Conservation (phyloP, 1,284 basidiomycete species). For the Pseudozyma sp. region DNA sequence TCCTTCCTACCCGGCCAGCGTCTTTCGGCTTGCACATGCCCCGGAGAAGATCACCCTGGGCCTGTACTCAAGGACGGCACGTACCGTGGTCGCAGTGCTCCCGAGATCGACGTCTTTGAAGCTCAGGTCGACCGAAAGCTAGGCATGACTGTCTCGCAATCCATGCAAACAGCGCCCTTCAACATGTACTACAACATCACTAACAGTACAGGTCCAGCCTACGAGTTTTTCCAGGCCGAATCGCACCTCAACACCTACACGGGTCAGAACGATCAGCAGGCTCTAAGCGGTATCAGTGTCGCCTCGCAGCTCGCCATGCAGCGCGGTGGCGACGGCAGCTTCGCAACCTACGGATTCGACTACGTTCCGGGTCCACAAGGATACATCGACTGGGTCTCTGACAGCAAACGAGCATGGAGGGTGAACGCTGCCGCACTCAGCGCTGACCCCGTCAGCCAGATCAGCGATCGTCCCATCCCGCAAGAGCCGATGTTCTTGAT, state of each 20-base stretch:
- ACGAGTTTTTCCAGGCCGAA: constrained; percentile 49
- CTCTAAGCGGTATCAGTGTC: constrained; percentile 55
- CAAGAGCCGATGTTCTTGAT: constrained; percentile 61
- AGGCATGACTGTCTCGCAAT: constrained; percentile 79
- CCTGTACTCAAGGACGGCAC: constrained; percentile 77
- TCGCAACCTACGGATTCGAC: constrained; percentile 55
- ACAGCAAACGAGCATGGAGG: constrained; percentile 63
- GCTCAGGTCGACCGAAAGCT: constrained; percentile 70
- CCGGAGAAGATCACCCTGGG: constrained; percentile 84
- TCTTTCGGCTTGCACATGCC: constrained; percentile 77
- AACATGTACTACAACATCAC: constrained; percentile 69
- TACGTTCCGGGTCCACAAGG: constrained; percentile 73
- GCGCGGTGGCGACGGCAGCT: constrained; percentile 41
- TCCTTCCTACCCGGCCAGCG: constrained; percentile 81
- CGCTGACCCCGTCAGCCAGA: constrained; percentile 72
- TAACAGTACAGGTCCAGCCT: constrained; percentile 55
- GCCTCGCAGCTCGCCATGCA: constrained; percentile 60
- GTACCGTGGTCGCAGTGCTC: constrained; percentile 77
- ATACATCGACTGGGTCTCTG: constrained; percentile 75
- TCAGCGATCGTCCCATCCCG: constrained; percentile 48
- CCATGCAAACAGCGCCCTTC: constrained; percentile 79
- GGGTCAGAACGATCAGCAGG: constrained; percentile 83
- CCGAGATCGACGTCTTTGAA: constrained; percentile 79
- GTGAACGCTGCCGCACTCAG: constrained; percentile 78
- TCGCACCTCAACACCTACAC: constrained; percentile 72